A percentile compares a stretch with the other conserved stretches of the same genome.
phyloP scores from a whole-genome alignment of 2,329 filamentous ascomycete species.

The Aspergillus proliferans region DNA sequence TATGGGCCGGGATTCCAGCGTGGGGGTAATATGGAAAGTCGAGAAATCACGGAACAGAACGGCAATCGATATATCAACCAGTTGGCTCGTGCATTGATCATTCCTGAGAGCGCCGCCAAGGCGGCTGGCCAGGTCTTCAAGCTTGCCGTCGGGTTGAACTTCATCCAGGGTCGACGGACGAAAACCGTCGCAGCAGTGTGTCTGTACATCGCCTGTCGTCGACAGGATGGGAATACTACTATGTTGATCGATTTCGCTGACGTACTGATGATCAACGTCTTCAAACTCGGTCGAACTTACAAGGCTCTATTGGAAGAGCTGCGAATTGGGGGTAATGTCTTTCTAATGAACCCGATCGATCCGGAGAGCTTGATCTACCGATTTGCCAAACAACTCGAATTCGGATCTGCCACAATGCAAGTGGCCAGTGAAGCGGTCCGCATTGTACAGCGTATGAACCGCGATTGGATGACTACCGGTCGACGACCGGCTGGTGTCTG shows the following conservation, averaged over 20 bases:
- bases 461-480: slow-evolving; percentile 96
- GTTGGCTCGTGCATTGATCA: slow-evolving; percentile 34
- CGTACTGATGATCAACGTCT: slow-evolving; percentile 77
- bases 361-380: slow-evolving; percentile 86
- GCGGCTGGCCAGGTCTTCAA: slow-evolving; percentile 68
- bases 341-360: slow-evolving; percentile 68
- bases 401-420: slow-evolving; percentile 70
- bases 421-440: slow-evolving; percentile 84
- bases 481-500: slow-evolving; percentile 89
- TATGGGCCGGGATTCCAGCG: slow-evolving; percentile 44
- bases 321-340: slow-evolving; percentile 50
- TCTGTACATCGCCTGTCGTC: slow-evolving; percentile 81
- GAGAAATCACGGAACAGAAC: slow-evolving; percentile 43
- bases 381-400: slow-evolving; percentile 88
- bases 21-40: slow-evolving; percentile 43
- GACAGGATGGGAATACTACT: slow-evolving; percentile 69
- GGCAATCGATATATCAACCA: slow-evolving; percentile 40
- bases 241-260: slow-evolving; percentile 97
- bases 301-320: slow-evolving; percentile 67
- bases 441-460: slow-evolving; percentile 85
- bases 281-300: slow-evolving; percentile 83
- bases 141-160: slow-evolving; percentile 66
- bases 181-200: slow-evolving; percentile 84
- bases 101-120: slow-evolving; percentile 57
- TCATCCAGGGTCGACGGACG: slow-evolving; percentile 78